Conservation (phyloP, 257 asterid species). For the Capsicum rhomboideum region DNA sequence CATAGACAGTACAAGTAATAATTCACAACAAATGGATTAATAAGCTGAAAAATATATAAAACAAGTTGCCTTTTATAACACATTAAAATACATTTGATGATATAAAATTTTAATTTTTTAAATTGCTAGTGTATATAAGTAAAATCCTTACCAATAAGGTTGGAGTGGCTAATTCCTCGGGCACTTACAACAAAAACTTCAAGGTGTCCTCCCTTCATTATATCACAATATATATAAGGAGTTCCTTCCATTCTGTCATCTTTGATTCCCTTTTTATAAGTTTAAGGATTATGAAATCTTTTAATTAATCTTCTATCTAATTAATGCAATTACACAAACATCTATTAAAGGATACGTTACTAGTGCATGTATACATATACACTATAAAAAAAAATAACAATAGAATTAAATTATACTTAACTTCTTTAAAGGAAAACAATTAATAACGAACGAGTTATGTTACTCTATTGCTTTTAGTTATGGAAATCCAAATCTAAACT, state of each 20-base stretch:
- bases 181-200: constrained; percentile 79
- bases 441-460: not conserved
- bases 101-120: not conserved
- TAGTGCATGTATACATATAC: not conserved
- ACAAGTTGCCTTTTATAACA: too few species aligned
- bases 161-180: constrained; percentile 35
- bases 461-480: not conserved
- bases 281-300: not conserved
- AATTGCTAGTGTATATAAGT: not conserved
- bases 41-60: too few species aligned
- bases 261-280: not conserved
- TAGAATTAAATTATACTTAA: not conserved
- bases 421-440: not conserved
- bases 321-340: not conserved
- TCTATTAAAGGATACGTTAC: not conserved
- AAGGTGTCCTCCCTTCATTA: constrained; percentile 63
- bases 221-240: not conserved
- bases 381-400: not conserved
- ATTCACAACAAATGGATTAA: too few species aligned
- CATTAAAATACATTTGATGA: not conserved
- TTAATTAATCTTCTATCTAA: not conserved
- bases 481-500: not conserved
- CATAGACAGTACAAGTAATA: not conserved
- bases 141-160: constrained; percentile 29
- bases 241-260: not conserved